Evolutionary conservation across 2,329 filamentous ascomycete genomes (phyloP).

Genomic region (Penicillium sp.): DNA sequence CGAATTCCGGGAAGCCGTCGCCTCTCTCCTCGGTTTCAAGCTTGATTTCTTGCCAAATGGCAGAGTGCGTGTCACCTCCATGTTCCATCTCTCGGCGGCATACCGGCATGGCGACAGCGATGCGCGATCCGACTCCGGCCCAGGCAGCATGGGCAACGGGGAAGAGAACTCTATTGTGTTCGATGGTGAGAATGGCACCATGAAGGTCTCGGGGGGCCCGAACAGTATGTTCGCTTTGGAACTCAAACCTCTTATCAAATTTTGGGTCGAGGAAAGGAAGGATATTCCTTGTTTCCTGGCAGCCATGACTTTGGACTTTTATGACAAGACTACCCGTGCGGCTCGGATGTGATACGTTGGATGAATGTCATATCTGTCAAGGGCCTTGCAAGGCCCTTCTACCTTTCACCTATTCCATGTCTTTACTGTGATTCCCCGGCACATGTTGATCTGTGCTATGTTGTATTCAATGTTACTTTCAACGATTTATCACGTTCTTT

Average conservation of each 20-base stretch:
- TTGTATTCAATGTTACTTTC: conserved; percentile 4
- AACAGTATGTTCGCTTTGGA: conserved; percentile 79
- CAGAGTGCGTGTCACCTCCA: conserved; percentile 83
- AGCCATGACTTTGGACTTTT: conserved; percentile 88
- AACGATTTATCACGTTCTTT: too few species aligned
- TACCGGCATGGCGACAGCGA: conserved; percentile 45
- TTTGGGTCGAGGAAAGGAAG: conserved; percentile 92
- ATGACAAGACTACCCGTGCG: conserved; percentile 57
- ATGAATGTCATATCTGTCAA: background rate
- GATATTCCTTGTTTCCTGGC: conserved; percentile 92
- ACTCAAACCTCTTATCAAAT: conserved; percentile 82
- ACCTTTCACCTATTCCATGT: conserved; percentile 9
- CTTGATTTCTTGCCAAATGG: conserved; percentile 96
- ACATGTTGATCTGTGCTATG: conserved; percentile 24
- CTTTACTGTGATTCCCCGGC: conserved; percentile 29
- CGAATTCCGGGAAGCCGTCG: conserved; percentile 94
- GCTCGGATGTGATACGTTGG: conserved; percentile 30
- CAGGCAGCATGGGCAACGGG: conserved; percentile 45
- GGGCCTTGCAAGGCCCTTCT: background rate
- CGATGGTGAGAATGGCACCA: conserved; percentile 88
- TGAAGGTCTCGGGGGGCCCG: conserved; percentile 94
- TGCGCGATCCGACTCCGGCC: conserved; percentile 58
- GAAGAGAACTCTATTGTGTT: conserved; percentile 67
- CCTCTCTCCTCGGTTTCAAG: conserved; percentile 87
- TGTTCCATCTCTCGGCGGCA: conserved; percentile 67